Evolutionary conservation across 805 yeast species (phyloP), one percentile per base, ranked within the genome.

Genomic region (Spathaspora arborariae): DNA sequence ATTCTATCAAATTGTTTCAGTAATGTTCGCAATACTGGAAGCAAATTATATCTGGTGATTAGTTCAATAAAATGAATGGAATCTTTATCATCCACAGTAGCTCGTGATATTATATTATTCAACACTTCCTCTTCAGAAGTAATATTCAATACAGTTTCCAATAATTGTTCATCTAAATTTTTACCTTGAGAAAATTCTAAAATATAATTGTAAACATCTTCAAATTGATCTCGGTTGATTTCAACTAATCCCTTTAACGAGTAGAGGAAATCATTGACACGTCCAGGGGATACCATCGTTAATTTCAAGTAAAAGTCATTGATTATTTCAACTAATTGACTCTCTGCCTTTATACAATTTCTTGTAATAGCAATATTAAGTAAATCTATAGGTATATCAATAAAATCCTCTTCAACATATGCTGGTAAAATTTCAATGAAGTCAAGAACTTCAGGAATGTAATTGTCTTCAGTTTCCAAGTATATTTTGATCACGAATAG

Each of bases 251-350:
- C 35, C 19, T 44, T 36, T 8, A 46, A 42, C 7, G 45, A 42
- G n/a, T 13, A 20, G n/a, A 46, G 18, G 20, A 46, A 30, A 10
- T 27, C 4, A 20, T 36, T 20, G n/a, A 47, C 24, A 21, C 21
- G 24, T 2, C 4, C 35, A 16, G 53, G 53, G 15, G 15, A 50
- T 6, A 56, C 62, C 51, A 41, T 47, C 15, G 51, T 45, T 4
- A 72, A 43, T 35, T 68, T 72, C n/a, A 56, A 41, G 47, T 56
- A 72, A 21, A 61, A 52, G 34, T 65, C 67, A 47, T 70, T 66
- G 35, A 75, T 58, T 13, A 60, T 40, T n/a, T 64, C 68, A 20
- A 62, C 47, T 21, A 60, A 48, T 0, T 56, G 33, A 1, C 45
- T 47, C 4, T 52, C 49, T 3, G 58, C 52, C 13, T 55, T 50